Conservation (phyloP, 306 rosid genomes). For the Prosopis cineraria region DNA sequence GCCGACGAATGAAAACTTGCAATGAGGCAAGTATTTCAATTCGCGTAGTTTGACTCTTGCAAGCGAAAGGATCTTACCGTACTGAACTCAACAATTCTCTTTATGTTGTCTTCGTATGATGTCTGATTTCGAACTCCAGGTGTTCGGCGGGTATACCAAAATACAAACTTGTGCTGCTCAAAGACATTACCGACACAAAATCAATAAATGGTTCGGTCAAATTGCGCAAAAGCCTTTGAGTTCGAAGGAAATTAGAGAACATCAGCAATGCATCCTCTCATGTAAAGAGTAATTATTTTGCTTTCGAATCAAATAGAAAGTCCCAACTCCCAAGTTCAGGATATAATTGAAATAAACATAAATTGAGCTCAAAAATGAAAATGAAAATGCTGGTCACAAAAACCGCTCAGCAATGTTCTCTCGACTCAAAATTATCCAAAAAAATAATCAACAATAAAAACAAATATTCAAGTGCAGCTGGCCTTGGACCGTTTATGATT, state of each 20-base stretch:
- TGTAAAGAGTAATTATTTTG: neutral
- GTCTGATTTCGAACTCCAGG: conserved; percentile 85
- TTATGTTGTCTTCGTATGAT: conserved; percentile 91
- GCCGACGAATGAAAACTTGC: conserved; percentile 15
- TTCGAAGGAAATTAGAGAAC: neutral
- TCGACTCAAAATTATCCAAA: neutral
- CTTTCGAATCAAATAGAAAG: neutral
- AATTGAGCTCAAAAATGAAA: neutral
- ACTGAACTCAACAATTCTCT: conserved; percentile 88
- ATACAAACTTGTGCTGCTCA: conserved; percentile 71
- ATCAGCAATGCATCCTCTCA: neutral
- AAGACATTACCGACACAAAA: conserved; percentile 27
- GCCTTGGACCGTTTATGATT: neutral
- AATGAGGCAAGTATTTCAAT: neutral
- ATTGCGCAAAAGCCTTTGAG: neutral
- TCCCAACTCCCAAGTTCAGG: neutral
- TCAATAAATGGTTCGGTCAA: conserved; percentile 23
- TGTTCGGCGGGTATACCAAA: conserved; percentile 96
- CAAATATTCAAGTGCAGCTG: neutral
- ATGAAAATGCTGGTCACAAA: neutral
- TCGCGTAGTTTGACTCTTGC: neutral
- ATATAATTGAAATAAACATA: neutral
- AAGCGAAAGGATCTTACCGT: conserved; percentile 55
- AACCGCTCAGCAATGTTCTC: neutral
- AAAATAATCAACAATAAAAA: neutral